Conservation (phyloP, 176 grass and related monocot genomes). For the Alopecurus myosuroides region DNA sequence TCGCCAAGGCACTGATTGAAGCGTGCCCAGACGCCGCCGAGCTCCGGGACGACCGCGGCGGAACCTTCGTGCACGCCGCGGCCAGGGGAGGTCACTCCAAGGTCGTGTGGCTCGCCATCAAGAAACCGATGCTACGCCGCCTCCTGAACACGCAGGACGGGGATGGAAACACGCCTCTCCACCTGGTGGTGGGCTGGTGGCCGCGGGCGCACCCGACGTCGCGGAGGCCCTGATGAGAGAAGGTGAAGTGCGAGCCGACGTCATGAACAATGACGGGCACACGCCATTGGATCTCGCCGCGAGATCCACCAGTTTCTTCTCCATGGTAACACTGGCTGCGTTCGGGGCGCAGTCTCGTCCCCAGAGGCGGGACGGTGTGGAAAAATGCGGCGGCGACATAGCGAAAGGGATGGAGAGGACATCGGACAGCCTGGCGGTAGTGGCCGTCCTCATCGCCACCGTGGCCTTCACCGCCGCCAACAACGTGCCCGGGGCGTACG, state of each 20-base stretch:
- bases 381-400: neutral
- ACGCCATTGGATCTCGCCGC: neutral
- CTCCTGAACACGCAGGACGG: conserved; percentile 5
- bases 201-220: neutral
- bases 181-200: conserved; percentile 2
- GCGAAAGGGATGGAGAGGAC: neutral
- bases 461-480: neutral
- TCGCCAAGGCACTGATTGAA: neutral
- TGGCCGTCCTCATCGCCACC: neutral
- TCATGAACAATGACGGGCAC: neutral
- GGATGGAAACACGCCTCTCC: conserved; percentile 26
- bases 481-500: neutral
- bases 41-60: neutral
- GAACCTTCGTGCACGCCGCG: conserved; percentile 19
- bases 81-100: neutral
- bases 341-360: neutral
- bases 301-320: neutral
- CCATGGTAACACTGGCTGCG: too few species aligned
- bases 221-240: neutral
- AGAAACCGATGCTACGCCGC: neutral
- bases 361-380: neutral
- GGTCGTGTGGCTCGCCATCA: neutral
- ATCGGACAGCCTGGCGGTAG: neutral
- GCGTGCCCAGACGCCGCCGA: neutral
- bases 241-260: neutral